Base-by-base conservation (phyloP, 2,329 filamentous ascomycete species). In the Chaetomiaceae sp. region DNA sequence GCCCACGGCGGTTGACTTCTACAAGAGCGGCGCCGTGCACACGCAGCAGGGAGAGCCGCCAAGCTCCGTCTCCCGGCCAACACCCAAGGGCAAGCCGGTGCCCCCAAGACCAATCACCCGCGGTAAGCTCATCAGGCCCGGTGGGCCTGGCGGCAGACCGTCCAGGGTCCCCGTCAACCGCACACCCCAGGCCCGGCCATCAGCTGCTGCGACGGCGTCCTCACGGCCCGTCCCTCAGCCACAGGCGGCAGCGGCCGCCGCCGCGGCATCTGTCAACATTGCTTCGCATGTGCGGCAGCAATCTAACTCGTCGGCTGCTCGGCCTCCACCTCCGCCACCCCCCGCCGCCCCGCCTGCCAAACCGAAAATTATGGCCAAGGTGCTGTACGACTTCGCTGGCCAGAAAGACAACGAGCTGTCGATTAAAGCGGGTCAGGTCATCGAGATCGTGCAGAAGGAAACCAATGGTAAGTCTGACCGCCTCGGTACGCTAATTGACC, bases 361-460 rank as follows among this genome's bases (percentile, higher is more conserved):
- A 30, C 74, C 75, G 26, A 91, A 90, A 65, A 80, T 88, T 22
- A 88, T 83, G 56, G 94, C 86, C 60, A 93, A 89, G 70, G 93
- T 89, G 4, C 67, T 97, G 38, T 98, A 97, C 65, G 90, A 96
- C 59, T 98, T 97, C 64, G 77, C 74, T 45, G 89, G 89, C 14
- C 84, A 91, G 56, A 87, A 79, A 53, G 79, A 84, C 48, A 95
- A 94, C 56, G 90, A 97, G 67, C 74, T 98, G 42, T 83, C 85
- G 14, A 79, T 98, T 53, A 77, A 66, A 48, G 83, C 86, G 40
- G 89, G 86, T 41, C 86, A 97, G 53, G 67, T 95, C 39, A 78
- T 98, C 43, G 81, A 94, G 64, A 82, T 98, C 61, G 78, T 94
- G n/a, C 85, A 93, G 61, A 96, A 96, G 68, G 91, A 96, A 68